phyloP scores from a whole-genome alignment of 768 basidiomycete genomes.

The Phaeotremella skinneri region DNA sequence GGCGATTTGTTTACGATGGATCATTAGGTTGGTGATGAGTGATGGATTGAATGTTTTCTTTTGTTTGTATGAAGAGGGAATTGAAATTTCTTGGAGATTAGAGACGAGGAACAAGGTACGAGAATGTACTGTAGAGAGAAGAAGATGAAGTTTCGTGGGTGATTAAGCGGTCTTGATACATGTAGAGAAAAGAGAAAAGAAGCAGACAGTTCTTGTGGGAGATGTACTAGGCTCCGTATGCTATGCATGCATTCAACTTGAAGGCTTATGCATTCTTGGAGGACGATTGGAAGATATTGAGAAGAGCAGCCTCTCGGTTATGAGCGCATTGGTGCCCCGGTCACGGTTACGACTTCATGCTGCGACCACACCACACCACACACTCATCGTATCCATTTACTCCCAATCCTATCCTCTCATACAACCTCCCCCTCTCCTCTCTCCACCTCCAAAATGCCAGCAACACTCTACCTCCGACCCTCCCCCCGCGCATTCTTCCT shows the following conservation, averaged over 20 bases:
- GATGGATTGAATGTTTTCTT: background rate
- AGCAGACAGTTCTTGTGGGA: no score
- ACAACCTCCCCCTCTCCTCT: background rate
- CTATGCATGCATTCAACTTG: no score
- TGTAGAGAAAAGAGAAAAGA: background rate
- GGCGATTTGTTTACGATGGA: constrained; percentile 47
- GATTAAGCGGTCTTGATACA: background rate
- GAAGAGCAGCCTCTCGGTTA: background rate
- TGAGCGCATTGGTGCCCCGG: background rate
- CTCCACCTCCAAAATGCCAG: constrained; percentile 31
- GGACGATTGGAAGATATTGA: no score
- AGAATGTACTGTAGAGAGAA: no score
- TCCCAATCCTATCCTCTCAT: background rate
- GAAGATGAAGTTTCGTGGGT: no score
- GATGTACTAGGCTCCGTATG: no score
- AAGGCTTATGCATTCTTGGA: constrained; percentile 1
- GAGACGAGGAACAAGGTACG: no score
- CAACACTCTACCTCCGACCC: constrained; percentile 45
- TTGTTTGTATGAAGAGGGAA: no score
- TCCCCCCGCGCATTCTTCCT: constrained; percentile 44
- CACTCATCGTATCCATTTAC: no score
- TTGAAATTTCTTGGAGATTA: no score
- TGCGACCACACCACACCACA: no score
- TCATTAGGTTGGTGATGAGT: no score
- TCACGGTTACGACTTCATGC: background rate